Evolutionary conservation across 345 rosid genomes (phyloP).

Genomic region (Cardamine occulta): DNA sequence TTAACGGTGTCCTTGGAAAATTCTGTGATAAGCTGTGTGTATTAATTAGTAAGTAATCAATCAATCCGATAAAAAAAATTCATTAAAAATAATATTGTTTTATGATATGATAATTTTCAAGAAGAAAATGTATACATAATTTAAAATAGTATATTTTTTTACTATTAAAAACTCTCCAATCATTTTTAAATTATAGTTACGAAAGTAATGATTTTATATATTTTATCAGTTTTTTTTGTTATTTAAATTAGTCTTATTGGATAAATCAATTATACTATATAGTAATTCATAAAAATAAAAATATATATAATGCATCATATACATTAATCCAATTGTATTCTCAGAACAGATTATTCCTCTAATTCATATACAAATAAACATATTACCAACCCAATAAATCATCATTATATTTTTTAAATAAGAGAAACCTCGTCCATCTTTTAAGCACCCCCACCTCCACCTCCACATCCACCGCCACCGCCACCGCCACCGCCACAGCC

Average conservation of each 20-base stretch:
- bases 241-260: no score
- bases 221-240: neutral
- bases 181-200: no score
- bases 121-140: no score
- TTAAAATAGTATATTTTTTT: neutral
- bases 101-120: no score
- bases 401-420: neutral
- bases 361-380: conserved; percentile 3
- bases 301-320: no score
- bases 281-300: no score
- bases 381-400: conserved; percentile 5
- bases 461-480: conserved; percentile 27
- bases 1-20: neutral
- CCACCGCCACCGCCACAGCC: neutral
- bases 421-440: neutral
- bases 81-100: no score
- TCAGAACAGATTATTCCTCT: neutral
- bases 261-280: no score
- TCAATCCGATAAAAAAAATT: neutral
- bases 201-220: no score
- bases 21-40: neutral
- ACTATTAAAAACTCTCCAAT: no score
- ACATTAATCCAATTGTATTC: neutral
- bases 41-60: neutral
- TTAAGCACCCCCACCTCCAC: conserved; percentile 32